Evolutionary conservation across 768 basidiomycete genomes (phyloP).

Genomic region (Termitomyces titanicus): DNA sequence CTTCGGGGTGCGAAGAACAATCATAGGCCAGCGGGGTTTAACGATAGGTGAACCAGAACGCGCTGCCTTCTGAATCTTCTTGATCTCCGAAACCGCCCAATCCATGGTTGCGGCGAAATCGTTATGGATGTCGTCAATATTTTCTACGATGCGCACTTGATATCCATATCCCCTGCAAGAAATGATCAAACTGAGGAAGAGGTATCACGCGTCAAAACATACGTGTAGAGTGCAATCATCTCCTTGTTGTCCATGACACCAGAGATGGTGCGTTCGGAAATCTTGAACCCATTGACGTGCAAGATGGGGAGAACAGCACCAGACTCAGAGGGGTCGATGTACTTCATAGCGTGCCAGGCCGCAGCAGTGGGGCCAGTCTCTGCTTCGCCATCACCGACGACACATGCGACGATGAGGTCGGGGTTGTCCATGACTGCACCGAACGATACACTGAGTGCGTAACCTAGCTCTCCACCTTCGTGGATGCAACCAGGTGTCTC

Average conservation of each 20-base stretch:
- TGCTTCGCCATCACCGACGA: slow-evolving; percentile 88
- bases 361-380: slow-evolving; percentile 78
- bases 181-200: neutral
- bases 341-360: slow-evolving; percentile 88
- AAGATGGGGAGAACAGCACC: slow-evolving; percentile 91
- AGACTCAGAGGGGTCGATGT: slow-evolving; percentile 84
- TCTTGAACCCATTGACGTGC: slow-evolving; percentile 87
- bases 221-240: slow-evolving; percentile 72
- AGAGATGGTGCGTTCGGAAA: slow-evolving; percentile 85
- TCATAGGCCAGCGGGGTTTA: slow-evolving; percentile 90
- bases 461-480: slow-evolving; percentile 89
- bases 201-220: slow-evolving; percentile 13
- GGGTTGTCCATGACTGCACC: slow-evolving; percentile 93
- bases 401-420: slow-evolving; percentile 72
- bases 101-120: slow-evolving; percentile 80
- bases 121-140: slow-evolving; percentile 62
- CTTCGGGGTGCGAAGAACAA: slow-evolving; percentile 86
- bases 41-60: slow-evolving; percentile 70
- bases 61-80: slow-evolving; percentile 76
- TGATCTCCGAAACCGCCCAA: slow-evolving; percentile 75
- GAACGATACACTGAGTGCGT: slow-evolving; percentile 81
- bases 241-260: slow-evolving; percentile 92
- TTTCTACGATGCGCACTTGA: slow-evolving; percentile 78
- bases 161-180: slow-evolving; percentile 74
- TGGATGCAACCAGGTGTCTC: slow-evolving; percentile 89